Percentiles rank a stretch among this genome's conserved stretches.
Evolutionary conservation across 1,284 basidiomycete genomes (phyloP).

Genomic region (Spongispora temasekensis): DNA sequence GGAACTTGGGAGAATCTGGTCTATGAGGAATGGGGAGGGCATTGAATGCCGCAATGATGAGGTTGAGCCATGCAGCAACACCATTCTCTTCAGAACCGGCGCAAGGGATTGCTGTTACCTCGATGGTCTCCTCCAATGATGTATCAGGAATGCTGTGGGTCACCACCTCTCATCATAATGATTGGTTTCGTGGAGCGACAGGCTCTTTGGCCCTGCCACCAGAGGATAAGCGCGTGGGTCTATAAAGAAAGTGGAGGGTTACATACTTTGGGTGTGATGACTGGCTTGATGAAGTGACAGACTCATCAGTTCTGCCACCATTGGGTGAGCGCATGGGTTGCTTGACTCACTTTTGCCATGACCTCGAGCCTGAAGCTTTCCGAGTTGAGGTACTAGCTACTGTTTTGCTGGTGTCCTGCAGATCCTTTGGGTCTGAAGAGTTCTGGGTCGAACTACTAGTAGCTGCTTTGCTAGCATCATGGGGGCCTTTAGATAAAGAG

Average conservation of each 20-base stretch:
- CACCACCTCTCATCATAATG: neutral
- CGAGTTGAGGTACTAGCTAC: neutral
- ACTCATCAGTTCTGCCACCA: neutral
- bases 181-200: neutral
- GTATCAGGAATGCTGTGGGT: neutral
- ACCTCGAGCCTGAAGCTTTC: neutral
- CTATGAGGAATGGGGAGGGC: neutral
- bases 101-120: neutral
- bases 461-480: neutral
- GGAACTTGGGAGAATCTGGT: neutral
- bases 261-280: neutral
- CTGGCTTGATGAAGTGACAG: neutral
- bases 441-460: neutral
- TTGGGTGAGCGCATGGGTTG: neutral
- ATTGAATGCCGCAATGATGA: neutral
- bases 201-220: neutral
- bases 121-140: neutral
- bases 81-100: neutral
- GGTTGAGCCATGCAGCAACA: neutral
- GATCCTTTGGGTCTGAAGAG: neutral
- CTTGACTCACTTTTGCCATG: neutral
- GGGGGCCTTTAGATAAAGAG: neutral
- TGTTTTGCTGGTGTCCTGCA: too few species aligned
- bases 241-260: neutral
- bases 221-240: neutral